phyloP scores from a whole-genome alignment of 371 early-diverging fungal species.

The Blakeslea trispora region DNA sequence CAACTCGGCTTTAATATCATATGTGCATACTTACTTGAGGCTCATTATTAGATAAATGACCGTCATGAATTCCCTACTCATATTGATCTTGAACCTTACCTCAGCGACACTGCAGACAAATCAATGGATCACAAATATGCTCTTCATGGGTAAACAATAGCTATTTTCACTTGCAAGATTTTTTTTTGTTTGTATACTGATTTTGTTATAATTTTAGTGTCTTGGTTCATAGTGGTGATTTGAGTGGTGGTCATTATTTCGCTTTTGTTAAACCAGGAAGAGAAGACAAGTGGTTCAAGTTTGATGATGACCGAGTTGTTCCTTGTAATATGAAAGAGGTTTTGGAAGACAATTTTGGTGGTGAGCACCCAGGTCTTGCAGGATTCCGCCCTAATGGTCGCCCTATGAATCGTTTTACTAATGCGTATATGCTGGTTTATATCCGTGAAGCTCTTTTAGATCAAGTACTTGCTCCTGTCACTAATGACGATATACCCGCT shows the following conservation, averaged over 20 bases:
- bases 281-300: slow-evolving; percentile 84
- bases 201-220: slow-evolving; percentile 60
- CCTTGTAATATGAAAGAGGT: slow-evolving; percentile 86
- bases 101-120: slow-evolving; percentile 69
- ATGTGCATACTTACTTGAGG: too few species aligned
- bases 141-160: slow-evolving; percentile 74
- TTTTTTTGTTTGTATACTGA: not conserved
- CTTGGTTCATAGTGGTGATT: slow-evolving; percentile 95
- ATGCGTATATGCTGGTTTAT: slow-evolving; percentile 98
- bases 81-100: slow-evolving; percentile 88
- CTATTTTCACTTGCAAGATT: slow-evolving; percentile 7
- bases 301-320: slow-evolving; percentile 96
- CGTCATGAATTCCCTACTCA: slow-evolving; percentile 91
- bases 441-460: slow-evolving; percentile 78
- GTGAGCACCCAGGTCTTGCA: slow-evolving; percentile 53
- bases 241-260: slow-evolving; percentile 97
- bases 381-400: slow-evolving; percentile 27
- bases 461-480: slow-evolving; percentile 69
- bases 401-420: slow-evolving; percentile 77
- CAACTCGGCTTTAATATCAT: too few species aligned
- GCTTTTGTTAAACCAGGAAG: slow-evolving; percentile 84
- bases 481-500: slow-evolving; percentile 71
- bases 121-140: slow-evolving; percentile 70
- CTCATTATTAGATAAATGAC: slow-evolving; percentile 89
- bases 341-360: slow-evolving; percentile 95